Evolutionary conservation across 441 rosid species (phyloP).

Genomic region (Euphorbia schlechtendalii): DNA sequence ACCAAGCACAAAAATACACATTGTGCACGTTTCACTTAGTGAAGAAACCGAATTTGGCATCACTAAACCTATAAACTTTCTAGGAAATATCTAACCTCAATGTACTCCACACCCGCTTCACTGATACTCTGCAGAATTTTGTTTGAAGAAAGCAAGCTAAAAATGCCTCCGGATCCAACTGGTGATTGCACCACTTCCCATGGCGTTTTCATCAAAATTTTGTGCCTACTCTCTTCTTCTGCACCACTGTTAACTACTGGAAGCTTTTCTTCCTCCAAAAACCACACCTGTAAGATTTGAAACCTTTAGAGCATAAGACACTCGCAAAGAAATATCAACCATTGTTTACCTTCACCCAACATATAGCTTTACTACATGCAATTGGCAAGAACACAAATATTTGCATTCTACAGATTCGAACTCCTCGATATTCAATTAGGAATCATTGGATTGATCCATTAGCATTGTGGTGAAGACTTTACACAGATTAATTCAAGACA

Average conservation of each 20-base stretch:
- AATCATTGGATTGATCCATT: not conserved
- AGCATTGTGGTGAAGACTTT: not conserved
- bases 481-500: not conserved
- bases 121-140: slow-evolving; percentile 44
- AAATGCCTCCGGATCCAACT: slow-evolving; percentile 69
- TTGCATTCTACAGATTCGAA: too few species aligned
- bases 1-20: not conserved
- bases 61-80: not conserved
- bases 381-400: too few species aligned
- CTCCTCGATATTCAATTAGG: too few species aligned
- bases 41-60: not conserved
- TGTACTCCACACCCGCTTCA: slow-evolving; percentile 49
- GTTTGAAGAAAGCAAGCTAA: slow-evolving; percentile 53
- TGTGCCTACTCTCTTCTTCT: slow-evolving; percentile 42
- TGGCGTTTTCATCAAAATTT: slow-evolving; percentile 88
- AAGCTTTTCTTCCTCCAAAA: slow-evolving; percentile 66
- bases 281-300: slow-evolving; percentile 51
- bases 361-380: not conserved
- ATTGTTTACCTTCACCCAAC: not conserved
- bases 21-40: not conserved
- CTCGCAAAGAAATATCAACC: not conserved
- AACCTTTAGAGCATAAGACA: slow-evolving; percentile 4
- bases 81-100: slow-evolving; percentile 48
- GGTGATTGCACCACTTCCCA: slow-evolving; percentile 86
- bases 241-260: slow-evolving; percentile 53